Base-by-base conservation (phyloP, 352 stramenopile species). In the Pythium volutum region DNA sequence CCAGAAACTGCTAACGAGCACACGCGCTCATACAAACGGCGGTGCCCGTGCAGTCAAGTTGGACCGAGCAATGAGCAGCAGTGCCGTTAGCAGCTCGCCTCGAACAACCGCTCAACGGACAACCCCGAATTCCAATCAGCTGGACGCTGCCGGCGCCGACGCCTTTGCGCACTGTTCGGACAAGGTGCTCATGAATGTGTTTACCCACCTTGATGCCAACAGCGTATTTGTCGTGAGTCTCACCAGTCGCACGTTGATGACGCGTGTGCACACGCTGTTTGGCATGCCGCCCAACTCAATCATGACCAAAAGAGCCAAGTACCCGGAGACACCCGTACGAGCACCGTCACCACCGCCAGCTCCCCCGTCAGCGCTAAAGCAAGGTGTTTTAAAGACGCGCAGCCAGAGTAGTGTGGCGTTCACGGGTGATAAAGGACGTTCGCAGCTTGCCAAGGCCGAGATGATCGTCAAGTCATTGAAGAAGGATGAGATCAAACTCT, bases 401-500 rank as follows among this genome's bases (percentile, higher is more conserved):
- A 68, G 54, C 10, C 55, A 63, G 34, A 59, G 42, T 41, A 59
- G 42, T 43, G 29, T 31, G 14, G 18, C 20, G 29, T 34, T 48
- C 60, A 51, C 6, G 29, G 36, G 48, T n/a, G 56, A 69, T 16
- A 73, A 67, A 45, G 56, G 41, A 11, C 54, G 54, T 1, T 36
- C 57, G n/a, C 65, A 93, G 67, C 71, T 82, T n/a, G 84, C 78
- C 1, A 89, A 89, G 54, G 77, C 83, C 2, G 82, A 91, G 38
- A 71, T 77, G 55, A 91, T 94, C 36, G 79, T 92, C 12, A 88
- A 91, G 59, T 84, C 80, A 26, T 64, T 94, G 8, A 94, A 88
- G 52, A 85, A 87, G 33, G 78, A 91, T 38, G 82, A 91, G 57
- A 89, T 94, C 58, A 94, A 94, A 64, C 63, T 91, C 9, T 92